phyloP scores from a whole-genome alignment of 108 stramenopile genomes.

The Fragilariopsis cylindrus region DNA sequence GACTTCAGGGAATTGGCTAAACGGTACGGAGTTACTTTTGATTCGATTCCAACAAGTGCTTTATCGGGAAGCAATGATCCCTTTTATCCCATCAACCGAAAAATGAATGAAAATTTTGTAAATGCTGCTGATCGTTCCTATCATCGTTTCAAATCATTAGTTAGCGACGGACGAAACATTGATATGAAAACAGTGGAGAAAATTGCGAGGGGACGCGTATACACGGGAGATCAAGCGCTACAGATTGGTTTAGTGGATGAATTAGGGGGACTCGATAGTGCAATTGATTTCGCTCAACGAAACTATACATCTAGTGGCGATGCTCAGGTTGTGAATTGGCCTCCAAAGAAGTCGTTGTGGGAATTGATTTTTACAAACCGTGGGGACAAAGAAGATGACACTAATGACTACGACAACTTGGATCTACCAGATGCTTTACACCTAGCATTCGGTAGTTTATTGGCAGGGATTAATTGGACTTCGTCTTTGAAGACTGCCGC shows the following conservation, averaged over 20 bases:
- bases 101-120: slow-evolving; percentile 56
- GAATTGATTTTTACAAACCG: background rate
- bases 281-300: slow-evolving; percentile 67
- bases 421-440: slow-evolving; percentile 19
- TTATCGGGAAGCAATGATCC: slow-evolving; percentile 54
- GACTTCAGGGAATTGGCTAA: slow-evolving; percentile 63
- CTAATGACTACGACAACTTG: slow-evolving; percentile 23
- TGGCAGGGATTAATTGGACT: background rate
- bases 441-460: background rate
- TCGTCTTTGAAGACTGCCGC: background rate
- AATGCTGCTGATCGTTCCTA: slow-evolving; percentile 52
- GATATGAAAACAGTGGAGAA: slow-evolving; percentile 52
- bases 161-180: slow-evolving; percentile 54
- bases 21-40: slow-evolving; percentile 61
- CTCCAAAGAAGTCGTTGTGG: slow-evolving; percentile 36
- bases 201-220: slow-evolving; percentile 73
- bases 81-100: slow-evolving; percentile 56
- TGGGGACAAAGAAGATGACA: slow-evolving; percentile 9
- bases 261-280: slow-evolving; percentile 67
- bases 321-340: slow-evolving; percentile 58
- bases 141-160: slow-evolving; percentile 69
- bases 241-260: slow-evolving; percentile 68
- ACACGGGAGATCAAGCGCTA: slow-evolving; percentile 78
- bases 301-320: slow-evolving; percentile 46
- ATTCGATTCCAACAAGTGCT: slow-evolving; percentile 51